These are phyloP conservation scores for Blepharisma stoltei DNA, from an alignment of 73 alveolate species.

Conservation along the genomic window DNA sequence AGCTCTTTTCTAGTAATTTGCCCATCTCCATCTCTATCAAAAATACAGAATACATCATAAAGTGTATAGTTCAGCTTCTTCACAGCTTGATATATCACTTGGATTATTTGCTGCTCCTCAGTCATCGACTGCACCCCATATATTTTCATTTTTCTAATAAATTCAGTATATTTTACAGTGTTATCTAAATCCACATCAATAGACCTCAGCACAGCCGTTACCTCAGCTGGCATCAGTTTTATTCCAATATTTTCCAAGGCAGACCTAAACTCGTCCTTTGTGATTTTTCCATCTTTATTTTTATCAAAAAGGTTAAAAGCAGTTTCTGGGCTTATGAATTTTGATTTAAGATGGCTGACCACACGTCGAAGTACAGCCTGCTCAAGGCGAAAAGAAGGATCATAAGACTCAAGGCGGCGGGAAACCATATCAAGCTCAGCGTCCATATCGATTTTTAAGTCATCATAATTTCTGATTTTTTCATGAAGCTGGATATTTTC, in stretches of 20 bases:
- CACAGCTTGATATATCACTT: background rate
- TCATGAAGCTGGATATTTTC: constrained; percentile 42
- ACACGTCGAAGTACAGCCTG: constrained; percentile 42
- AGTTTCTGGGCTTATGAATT: constrained; percentile 46
- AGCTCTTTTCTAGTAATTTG: constrained; percentile 7
- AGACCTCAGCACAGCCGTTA: constrained; percentile 46
- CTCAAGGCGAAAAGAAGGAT: constrained; percentile 56
- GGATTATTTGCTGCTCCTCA: constrained; percentile 25
- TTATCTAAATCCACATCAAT: constrained; percentile 60
- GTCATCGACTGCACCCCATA: background rate
- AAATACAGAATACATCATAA: background rate
- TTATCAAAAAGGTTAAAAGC: constrained; percentile 62
- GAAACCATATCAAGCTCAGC: constrained; percentile 48
- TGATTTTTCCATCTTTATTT: constrained; percentile 50
- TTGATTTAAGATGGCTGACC: constrained; percentile 42
- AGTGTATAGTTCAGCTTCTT: constrained; percentile 9
- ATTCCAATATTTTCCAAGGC: constrained; percentile 53
- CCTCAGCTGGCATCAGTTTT: constrained; percentile 38
- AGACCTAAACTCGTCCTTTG: constrained; percentile 43
- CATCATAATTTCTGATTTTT: constrained; percentile 42
- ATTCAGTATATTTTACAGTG: constrained; percentile 41
- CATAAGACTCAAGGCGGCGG: constrained; percentile 49
- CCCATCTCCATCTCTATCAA: constrained; percentile 30
- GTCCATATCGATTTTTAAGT: constrained; percentile 53
- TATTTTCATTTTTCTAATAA: constrained; percentile 4